phyloP scores from a whole-genome alignment of 495 filamentous ascomycete species.

The Penicillium steckii region DNA sequence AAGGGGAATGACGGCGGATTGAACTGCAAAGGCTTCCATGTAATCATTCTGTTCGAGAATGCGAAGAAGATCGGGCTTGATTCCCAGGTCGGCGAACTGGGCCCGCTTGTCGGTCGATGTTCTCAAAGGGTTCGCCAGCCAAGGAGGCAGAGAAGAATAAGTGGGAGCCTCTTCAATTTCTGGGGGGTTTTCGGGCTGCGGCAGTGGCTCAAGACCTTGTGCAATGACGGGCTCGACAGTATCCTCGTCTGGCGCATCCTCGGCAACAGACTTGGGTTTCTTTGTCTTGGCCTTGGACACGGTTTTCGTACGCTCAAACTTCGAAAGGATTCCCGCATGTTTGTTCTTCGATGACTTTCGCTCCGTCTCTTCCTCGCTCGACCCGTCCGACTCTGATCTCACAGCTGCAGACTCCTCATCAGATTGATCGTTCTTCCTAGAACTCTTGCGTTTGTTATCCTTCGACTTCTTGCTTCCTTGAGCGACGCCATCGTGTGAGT shows the following conservation, averaged over 20 bases:
- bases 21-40: slow-evolving; percentile 78
- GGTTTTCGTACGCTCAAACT: slow-evolving; percentile 43
- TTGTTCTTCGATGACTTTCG: slow-evolving; percentile 31
- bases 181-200: slow-evolving; percentile 65
- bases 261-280: slow-evolving; percentile 21
- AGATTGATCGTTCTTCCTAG: slow-evolving; percentile 9
- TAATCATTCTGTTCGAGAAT: slow-evolving; percentile 64
- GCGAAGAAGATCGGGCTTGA: slow-evolving; percentile 55
- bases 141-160: slow-evolving; percentile 52
- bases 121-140: slow-evolving; percentile 72
- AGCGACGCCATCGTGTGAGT: slow-evolving; percentile 12
- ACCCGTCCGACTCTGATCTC: slow-evolving; percentile 8
- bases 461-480: slow-evolving; percentile 31
- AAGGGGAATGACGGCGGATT: slow-evolving; percentile 76
- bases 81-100: slow-evolving; percentile 61
- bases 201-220: slow-evolving; percentile 72
- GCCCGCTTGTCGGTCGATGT: slow-evolving; percentile 56
- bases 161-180: slow-evolving; percentile 48
- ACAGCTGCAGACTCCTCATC: slow-evolving; percentile 22
- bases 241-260: slow-evolving; percentile 10
- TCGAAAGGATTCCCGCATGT: slow-evolving; percentile 43
- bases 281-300: slow-evolving; percentile 30
- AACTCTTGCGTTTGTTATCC: slow-evolving; percentile 25
- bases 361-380: slow-evolving; percentile 6
- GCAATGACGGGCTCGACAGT: slow-evolving; percentile 45